Percentiles rank a stretch among this genome's conserved stretches.
Conservation (phyloP, 331 rosid species). For the Rosa hybrid region DNA sequence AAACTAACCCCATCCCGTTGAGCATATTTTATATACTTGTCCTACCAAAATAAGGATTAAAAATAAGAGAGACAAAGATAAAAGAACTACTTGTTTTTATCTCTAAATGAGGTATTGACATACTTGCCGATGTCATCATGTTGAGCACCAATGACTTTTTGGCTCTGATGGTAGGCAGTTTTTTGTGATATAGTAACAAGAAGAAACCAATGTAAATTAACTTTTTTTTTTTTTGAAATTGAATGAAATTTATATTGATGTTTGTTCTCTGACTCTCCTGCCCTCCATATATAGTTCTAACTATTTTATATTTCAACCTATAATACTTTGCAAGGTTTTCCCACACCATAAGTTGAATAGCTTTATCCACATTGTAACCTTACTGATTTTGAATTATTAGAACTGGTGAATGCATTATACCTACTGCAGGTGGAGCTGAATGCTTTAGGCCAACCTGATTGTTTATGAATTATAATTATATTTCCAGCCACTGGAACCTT, state of each 20-base stretch:
- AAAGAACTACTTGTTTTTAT: not conserved
- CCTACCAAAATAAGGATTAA: not conserved
- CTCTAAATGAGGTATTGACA: not conserved
- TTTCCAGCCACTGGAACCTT: slow-evolving; percentile 65
- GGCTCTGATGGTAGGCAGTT: not conserved
- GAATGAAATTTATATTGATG: not conserved
- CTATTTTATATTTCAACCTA: not conserved
- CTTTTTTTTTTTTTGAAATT: not conserved
- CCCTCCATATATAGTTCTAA: not conserved
- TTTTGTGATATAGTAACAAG: not conserved
- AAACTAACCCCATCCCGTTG: not conserved
- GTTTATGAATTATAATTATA: slow-evolving; percentile 2
- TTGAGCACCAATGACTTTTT: not conserved
- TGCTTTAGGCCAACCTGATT: not conserved
- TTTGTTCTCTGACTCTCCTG: not conserved
- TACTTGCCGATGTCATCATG: not conserved
- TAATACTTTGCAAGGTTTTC: not conserved
- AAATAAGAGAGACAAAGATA: not conserved
- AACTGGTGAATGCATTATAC: not conserved
- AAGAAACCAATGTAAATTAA: not conserved
- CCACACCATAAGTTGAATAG: not conserved
- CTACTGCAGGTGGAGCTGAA: not conserved
- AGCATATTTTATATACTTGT: not conserved
- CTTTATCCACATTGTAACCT: not conserved
- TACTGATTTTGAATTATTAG: not conserved